These are phyloP conservation scores for Collariella sp. DNA, from an alignment of 495 filamentous ascomycete species.

Conservation along the genomic window DNA sequence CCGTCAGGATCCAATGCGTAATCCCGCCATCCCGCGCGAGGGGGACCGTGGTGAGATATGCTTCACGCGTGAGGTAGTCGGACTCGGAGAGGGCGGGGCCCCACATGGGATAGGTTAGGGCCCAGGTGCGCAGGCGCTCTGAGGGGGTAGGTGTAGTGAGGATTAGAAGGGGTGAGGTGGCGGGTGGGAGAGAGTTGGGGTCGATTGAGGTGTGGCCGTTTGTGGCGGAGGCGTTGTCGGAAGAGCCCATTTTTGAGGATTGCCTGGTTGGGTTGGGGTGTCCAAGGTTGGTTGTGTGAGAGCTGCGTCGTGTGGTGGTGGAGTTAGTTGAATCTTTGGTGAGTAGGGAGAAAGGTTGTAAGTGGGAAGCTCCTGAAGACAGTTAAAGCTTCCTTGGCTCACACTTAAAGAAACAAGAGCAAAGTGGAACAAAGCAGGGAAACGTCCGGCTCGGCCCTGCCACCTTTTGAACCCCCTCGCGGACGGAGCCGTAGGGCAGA, in stretches of 20 bases:
- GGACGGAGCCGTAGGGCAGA: not conserved
- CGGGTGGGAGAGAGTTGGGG: conserved; percentile 40
- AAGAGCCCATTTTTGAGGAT: conserved; percentile 11
- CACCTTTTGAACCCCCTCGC: not conserved
- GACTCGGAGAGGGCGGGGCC: conserved; percentile 54
- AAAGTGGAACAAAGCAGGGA: not conserved
- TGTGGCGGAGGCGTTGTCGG: not conserved
- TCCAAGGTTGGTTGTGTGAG: not conserved
- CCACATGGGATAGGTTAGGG: conserved; percentile 64
- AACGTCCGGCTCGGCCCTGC: not conserved
- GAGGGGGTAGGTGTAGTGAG: conserved; percentile 59
- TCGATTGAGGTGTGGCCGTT: conserved; percentile 1
- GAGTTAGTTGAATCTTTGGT: not conserved
- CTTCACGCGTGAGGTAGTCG: conserved; percentile 72
- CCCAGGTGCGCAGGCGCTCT: conserved; percentile 57
- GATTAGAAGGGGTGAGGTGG: conserved; percentile 51
- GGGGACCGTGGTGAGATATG: conserved; percentile 54
- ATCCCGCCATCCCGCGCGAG: conserved; percentile 66
- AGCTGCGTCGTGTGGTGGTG: not conserved
- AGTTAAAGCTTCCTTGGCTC: too few relatives aligned
- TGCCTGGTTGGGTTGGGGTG: not conserved
- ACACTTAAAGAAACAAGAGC: not conserved
- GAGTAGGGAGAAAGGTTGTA: not conserved
- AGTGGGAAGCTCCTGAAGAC: too few relatives aligned
- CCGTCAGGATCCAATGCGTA: conserved; percentile 79